Base-by-base conservation (phyloP, 1,139 yeast species). In the Debaryomycetaceae sp. region DNA sequence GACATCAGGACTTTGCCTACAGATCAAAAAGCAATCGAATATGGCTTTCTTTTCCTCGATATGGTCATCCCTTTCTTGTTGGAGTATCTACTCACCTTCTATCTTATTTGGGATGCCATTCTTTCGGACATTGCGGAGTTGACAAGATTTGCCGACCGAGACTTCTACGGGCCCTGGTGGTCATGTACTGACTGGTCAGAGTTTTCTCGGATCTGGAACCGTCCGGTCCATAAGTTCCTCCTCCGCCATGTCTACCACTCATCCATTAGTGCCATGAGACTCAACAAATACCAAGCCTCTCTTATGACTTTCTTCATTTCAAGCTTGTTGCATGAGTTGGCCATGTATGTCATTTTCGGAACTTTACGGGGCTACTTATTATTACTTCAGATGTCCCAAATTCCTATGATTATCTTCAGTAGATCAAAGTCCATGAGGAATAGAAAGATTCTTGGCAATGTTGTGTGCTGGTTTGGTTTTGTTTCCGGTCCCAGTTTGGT, bases 111-210 rank as follows among this genome's bases (percentile, higher is more conserved):
- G 98, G 98, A 93, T 57, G 84, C 91, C 11, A 93, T 91, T 44
- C 68, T 91, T 52, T 91, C 90, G 59, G 85, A 86, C 14, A 80
- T 93, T 55, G 98, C 97, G 0, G 99, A 93, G 61, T 69, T 93
- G 38, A 84, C 95, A 17, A 58, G 76, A 43, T 93, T 84, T 65
- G 97, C 91, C 2, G 98, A 93, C 60, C 78, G 99, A 38, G 87
- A 86, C 53, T 93, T 93, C 62, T 93, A 93, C 58, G 95, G 96
- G 4, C 88, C 90, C 38, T 93, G 99, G 99, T 93, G 98, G 99
- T 88, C 93, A 54, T 87, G 95, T 53, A 82, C 87, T 27, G 85
- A 90, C 41, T 93, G 97, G 97, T 90, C 87, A 45, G 93, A 90
- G 60, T 93, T 87, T 66, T 87, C 97, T 7, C 78, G 97, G 52